Evolutionary conservation across 257 asterid species (phyloP).

Genomic region (Rhazya stricta): DNA sequence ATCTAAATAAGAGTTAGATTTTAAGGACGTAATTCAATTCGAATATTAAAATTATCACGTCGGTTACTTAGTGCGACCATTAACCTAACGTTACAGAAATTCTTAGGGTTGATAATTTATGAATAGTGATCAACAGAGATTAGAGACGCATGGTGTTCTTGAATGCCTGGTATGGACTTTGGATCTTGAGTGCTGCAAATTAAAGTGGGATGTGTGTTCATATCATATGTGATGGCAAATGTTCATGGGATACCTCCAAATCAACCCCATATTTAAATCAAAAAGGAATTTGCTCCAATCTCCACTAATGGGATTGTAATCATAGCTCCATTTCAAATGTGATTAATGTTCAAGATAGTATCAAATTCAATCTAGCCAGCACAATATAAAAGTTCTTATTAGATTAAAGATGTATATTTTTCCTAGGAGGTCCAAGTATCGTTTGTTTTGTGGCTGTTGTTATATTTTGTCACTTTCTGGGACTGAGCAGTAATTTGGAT

Average conservation of each 20-base stretch:
- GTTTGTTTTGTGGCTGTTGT: slow-evolving; percentile 26
- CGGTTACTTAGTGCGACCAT: too few relatives aligned
- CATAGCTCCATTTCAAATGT: neutral
- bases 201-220: neutral
- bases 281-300: neutral
- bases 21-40: too few relatives aligned
- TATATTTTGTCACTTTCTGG: slow-evolving; percentile 20
- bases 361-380: neutral
- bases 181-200: neutral
- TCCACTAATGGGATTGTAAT: slow-evolving; percentile 2
- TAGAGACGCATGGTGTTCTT: too few relatives aligned
- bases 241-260: neutral
- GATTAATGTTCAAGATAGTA: neutral
- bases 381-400: too few relatives aligned
- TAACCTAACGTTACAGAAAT: too few relatives aligned
- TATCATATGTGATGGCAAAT: neutral
- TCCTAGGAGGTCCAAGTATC: neutral
- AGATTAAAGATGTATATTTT: too few relatives aligned
- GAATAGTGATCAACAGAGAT: too few relatives aligned
- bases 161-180: neutral
- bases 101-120: too few relatives aligned
- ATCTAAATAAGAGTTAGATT: too few relatives aligned
- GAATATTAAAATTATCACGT: too few relatives aligned
- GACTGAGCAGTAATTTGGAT: neutral
- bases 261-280: slow-evolving; percentile 2